phyloP scores from a whole-genome alignment of 225 moss, liverwort and hornwort species.

The Lunularia cruciata region DNA sequence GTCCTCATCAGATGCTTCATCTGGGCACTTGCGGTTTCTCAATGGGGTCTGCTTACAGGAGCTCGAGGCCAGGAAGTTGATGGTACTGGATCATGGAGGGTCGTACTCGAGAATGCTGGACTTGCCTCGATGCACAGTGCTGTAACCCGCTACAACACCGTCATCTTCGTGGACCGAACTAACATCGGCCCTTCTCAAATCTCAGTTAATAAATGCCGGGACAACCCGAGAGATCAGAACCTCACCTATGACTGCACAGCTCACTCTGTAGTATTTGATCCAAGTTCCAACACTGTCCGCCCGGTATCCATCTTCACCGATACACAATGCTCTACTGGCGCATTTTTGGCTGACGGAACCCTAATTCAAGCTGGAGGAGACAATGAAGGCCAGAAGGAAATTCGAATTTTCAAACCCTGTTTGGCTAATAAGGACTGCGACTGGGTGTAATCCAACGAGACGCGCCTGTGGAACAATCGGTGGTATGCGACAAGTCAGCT shows the following conservation, averaged over 20 bases:
- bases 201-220: constrained; percentile 34
- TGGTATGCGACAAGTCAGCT: constrained; percentile 73
- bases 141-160: constrained; percentile 32
- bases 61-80: background rate
- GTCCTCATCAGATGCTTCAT: background rate
- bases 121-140: constrained; percentile 9
- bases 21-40: background rate
- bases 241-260: constrained; percentile 56
- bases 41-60: background rate
- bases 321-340: constrained; percentile 67
- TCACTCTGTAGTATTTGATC: constrained; percentile 65
- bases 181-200: constrained; percentile 22
- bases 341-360: constrained; percentile 55
- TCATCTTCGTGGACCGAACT: constrained; percentile 34
- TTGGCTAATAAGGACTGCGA: constrained; percentile 43
- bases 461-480: constrained; percentile 39
- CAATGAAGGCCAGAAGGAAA: constrained; percentile 49
- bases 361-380: constrained; percentile 75
- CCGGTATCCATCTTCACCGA: constrained; percentile 58
- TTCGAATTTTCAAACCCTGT: constrained; percentile 60
- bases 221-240: constrained; percentile 40
- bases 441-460: constrained; percentile 48
- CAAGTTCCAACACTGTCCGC: constrained; percentile 49
- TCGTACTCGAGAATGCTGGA: background rate
- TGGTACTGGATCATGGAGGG: background rate